Conservation (phyloP, 1,284 basidiomycete genomes). For the Tilletia setariae region DNA sequence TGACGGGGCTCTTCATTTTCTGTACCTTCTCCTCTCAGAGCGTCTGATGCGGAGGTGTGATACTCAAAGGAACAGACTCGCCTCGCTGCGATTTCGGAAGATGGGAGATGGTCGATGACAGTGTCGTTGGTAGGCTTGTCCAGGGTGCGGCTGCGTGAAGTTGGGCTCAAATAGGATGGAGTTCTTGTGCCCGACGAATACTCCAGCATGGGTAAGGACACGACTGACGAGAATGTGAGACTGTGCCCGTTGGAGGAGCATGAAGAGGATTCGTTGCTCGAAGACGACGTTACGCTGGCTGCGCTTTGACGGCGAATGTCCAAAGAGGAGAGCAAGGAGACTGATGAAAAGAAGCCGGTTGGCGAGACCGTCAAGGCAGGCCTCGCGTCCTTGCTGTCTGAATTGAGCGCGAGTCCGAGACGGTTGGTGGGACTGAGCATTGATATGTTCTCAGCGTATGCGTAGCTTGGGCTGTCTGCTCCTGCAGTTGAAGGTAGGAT, state of each 20-base stretch:
- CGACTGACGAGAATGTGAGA: background rate
- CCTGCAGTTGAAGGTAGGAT: background rate
- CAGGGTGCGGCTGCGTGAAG: background rate
- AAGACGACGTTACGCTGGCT: background rate
- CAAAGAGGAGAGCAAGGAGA: background rate
- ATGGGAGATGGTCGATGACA: constrained; percentile 6
- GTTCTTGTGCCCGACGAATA: constrained; percentile 13
- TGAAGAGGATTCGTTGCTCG: constrained; percentile 4
- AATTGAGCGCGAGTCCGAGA: background rate
- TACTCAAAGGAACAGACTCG: background rate
- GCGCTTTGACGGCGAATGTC: background rate
- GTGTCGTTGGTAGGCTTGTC: background rate
- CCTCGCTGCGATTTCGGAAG: background rate
- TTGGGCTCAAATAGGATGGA: constrained; percentile 10
- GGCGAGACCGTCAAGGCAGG: background rate
- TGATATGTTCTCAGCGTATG: background rate
- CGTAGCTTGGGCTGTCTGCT: background rate
- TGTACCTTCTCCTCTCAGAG: background rate
- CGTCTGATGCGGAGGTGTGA: background rate
- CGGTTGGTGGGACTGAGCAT: background rate
- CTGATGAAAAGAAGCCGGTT: background rate
- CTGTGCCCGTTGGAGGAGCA: background rate
- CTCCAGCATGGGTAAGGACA: background rate
- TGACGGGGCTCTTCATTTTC: background rate
- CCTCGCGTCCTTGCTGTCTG: background rate